These are phyloP conservation scores for Lindgomyces ingoldianus DNA, from an alignment of 495 filamentous ascomycete genomes.

Conservation along the genomic window DNA sequence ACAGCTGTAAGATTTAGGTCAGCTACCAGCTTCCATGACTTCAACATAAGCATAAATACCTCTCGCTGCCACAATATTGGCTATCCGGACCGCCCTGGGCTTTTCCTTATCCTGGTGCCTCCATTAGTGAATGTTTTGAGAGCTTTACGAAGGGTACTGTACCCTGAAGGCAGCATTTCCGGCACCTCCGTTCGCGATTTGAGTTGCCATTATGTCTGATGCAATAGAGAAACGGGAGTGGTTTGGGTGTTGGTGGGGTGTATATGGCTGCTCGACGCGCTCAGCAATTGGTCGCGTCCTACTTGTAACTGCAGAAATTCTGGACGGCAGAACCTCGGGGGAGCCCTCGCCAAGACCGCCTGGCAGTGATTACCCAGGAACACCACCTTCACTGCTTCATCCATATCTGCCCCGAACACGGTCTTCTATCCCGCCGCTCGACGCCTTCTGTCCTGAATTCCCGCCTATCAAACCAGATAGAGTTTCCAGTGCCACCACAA, in stretches of 20 bases:
- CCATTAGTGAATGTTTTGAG: constrained; percentile 37
- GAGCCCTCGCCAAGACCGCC: constrained; percentile 12
- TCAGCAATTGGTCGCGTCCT: no score
- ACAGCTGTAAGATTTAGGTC: constrained; percentile 62
- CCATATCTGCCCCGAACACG: not conserved
- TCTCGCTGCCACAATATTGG: constrained; percentile 96
- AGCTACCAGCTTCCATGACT: constrained; percentile 31
- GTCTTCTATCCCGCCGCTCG: not conserved
- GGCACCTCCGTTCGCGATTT: constrained; percentile 55
- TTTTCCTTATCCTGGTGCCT: constrained; percentile 88
- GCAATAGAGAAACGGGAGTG: constrained; percentile 10
- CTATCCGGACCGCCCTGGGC: constrained; percentile 89
- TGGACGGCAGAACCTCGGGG: constrained; percentile 5
- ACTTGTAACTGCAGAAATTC: constrained; percentile 14
- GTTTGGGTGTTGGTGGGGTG: constrained; percentile 12
- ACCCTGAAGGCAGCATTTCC: constrained; percentile 79
- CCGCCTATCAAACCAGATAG: no score
- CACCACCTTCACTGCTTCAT: constrained; percentile 2
- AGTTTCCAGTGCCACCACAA: not conserved
- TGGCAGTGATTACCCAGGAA: constrained; percentile 14
- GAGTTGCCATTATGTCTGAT: constrained; percentile 40
- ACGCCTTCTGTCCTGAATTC: not conserved
- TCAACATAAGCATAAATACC: constrained; percentile 55
- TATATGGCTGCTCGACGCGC: constrained; percentile 16
- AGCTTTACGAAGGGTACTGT: constrained; percentile 29